Conservation (phyloP, 2,329 filamentous ascomycete genomes). For the Dothistroma septosporum region DNA sequence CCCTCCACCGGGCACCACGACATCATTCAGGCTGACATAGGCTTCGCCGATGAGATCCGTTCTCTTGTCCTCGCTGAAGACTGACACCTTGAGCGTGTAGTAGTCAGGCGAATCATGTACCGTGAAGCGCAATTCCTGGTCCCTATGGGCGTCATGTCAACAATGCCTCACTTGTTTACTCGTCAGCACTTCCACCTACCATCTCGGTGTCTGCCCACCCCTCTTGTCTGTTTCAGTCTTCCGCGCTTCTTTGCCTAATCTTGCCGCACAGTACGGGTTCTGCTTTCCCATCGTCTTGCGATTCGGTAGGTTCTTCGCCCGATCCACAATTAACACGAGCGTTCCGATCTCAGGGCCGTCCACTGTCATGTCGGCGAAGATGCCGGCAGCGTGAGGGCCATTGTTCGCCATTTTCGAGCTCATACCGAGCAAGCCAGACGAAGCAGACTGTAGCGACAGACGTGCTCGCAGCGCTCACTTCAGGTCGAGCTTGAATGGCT, state of each 20-base stretch:
- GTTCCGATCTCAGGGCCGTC: slow-evolving; percentile 93
- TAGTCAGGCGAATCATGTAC: slow-evolving; percentile 97
- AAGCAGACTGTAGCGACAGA: not conserved
- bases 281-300: slow-evolving; percentile 97
- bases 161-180: slow-evolving; percentile 5
- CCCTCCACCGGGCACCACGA: slow-evolving; percentile 82
- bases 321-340: slow-evolving; percentile 84
- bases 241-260: slow-evolving; percentile 93
- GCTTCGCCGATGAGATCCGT: slow-evolving; percentile 94
- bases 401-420: slow-evolving; percentile 35
- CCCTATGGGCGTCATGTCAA: slow-evolving; percentile 55
- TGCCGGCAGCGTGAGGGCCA: slow-evolving; percentile 78
- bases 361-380: slow-evolving; percentile 88
- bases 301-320: slow-evolving; percentile 95
- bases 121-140: slow-evolving; percentile 91
- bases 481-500: not conserved
- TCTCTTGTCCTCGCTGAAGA: slow-evolving; percentile 98
- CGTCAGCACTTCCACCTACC: slow-evolving; percentile 56
- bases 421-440: not conserved
- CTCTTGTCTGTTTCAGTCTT: slow-evolving; percentile 93
- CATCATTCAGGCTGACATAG: slow-evolving; percentile 76
- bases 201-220: slow-evolving; percentile 91
- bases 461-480: not conserved
- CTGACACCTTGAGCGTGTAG: slow-evolving; percentile 87
- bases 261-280: slow-evolving; percentile 91